Evolutionary conservation across 441 rosid species (phyloP).

Genomic region (Populus hybrid): DNA sequence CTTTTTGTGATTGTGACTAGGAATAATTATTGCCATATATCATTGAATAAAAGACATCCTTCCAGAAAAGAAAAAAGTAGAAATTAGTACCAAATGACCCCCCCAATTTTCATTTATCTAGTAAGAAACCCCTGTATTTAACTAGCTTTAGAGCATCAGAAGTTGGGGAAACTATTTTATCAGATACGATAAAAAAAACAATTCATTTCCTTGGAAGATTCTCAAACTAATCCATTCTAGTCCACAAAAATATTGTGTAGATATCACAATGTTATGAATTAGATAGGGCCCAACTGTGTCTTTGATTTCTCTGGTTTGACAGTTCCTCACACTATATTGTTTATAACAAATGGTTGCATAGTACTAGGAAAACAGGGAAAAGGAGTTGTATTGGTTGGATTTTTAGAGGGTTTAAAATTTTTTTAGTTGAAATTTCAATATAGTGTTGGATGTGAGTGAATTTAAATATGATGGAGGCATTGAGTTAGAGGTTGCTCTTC

Average conservation of each 20-base stretch:
- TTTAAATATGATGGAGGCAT: background rate
- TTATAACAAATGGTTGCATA: background rate
- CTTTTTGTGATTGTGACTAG: background rate
- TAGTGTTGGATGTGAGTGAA: background rate
- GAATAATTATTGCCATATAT: background rate
- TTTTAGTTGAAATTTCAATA: too few species aligned
- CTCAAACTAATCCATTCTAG: background rate
- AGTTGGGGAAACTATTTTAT: background rate
- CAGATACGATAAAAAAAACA: background rate
- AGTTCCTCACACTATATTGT: too few species aligned
- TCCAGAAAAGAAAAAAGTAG: background rate
- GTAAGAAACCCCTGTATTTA: background rate
- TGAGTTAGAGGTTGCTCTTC: background rate
- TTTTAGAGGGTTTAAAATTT: background rate
- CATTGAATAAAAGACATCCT: background rate
- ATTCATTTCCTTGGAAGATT: background rate
- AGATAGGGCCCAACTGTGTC: background rate
- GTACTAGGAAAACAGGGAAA: background rate
- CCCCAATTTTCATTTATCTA: background rate
- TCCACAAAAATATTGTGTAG: background rate
- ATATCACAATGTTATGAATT: background rate
- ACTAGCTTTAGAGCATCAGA: background rate
- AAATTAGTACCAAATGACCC: background rate
- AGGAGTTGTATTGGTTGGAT: background rate
- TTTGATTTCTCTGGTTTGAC: background rate